phyloP scores from a whole-genome alignment of 306 rosid genomes.

The Dalbergia cultrata region DNA sequence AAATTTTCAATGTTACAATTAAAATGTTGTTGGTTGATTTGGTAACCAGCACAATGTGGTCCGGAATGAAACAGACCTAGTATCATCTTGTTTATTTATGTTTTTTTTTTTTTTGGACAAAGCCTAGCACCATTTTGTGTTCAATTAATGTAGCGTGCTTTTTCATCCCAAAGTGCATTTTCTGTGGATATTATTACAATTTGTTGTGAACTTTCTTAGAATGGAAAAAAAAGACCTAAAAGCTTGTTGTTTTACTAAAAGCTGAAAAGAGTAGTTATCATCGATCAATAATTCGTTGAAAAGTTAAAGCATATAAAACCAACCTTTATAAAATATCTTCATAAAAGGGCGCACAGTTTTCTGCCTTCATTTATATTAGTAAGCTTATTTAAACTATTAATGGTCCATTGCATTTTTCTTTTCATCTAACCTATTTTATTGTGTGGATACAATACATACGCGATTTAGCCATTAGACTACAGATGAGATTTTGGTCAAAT shows the following conservation, averaged over 20 bases:
- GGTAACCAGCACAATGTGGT: neutral
- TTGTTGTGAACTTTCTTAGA: neutral
- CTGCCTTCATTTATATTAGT: neutral
- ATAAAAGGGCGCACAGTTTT: constrained; percentile 46
- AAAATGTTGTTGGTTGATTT: neutral
- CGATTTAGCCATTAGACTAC: constrained; percentile 23
- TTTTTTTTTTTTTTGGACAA: too few relatives aligned
- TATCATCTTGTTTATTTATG: constrained; percentile 14
- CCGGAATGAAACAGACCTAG: constrained; percentile 32
- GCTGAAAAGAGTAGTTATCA: constrained; percentile 35
- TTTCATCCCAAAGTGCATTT: constrained; percentile 26
- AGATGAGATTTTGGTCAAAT: constrained; percentile 48
- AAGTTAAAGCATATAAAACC: constrained; percentile 36
- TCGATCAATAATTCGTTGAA: constrained; percentile 45
- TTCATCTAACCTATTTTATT: neutral
- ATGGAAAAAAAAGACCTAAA: neutral
- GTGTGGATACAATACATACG: neutral
- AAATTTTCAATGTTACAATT: neutral
- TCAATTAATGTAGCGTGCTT: neutral
- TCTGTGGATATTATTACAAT: neutral
- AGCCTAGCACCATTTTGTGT: neutral
- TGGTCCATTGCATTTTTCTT: neutral
- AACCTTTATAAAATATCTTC: constrained; percentile 35
- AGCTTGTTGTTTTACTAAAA: constrained; percentile 14
- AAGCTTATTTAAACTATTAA: neutral